A percentile compares a stretch with the other conserved stretches of the same genome.
These are phyloP conservation scores for Centaurea solstitialis DNA, from an alignment of 129 eudicot genomes.

Conservation along the genomic window DNA sequence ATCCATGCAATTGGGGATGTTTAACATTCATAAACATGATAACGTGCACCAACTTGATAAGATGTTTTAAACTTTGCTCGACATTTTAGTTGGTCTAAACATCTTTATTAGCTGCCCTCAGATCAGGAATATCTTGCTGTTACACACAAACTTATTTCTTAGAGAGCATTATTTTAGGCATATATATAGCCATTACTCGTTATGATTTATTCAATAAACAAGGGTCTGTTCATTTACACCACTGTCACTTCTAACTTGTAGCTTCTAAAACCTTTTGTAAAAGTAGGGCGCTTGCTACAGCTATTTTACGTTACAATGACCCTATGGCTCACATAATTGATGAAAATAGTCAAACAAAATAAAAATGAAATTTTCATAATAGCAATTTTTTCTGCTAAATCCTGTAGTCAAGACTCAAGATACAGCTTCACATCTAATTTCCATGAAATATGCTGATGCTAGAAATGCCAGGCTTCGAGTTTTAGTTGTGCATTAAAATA, in stretches of 20 bases:
- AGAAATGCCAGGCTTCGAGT: background rate
- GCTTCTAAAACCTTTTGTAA: background rate
- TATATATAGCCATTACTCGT: background rate
- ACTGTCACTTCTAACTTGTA: background rate
- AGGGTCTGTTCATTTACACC: background rate
- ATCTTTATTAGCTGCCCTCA: background rate
- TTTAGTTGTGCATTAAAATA: background rate
- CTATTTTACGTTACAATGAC: background rate
- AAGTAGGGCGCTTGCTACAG: background rate
- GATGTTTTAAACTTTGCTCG: background rate
- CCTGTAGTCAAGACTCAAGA: background rate
- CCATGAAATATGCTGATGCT: background rate
- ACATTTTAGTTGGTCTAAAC: background rate
- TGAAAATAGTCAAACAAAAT: background rate
- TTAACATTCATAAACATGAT: background rate
- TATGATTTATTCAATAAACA: background rate
- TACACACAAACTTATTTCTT: background rate
- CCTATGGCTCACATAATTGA: background rate
- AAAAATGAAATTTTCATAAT: too few relatives aligned
- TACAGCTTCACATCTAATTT: background rate
- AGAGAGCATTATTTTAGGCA: background rate
- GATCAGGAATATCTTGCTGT: background rate
- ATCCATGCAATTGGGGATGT: background rate
- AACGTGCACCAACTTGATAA: background rate
- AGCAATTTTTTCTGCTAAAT: background rate